phyloP scores from a whole-genome alignment of 2,329 filamentous ascomycete genomes.

The Bretziella fagacearum region DNA sequence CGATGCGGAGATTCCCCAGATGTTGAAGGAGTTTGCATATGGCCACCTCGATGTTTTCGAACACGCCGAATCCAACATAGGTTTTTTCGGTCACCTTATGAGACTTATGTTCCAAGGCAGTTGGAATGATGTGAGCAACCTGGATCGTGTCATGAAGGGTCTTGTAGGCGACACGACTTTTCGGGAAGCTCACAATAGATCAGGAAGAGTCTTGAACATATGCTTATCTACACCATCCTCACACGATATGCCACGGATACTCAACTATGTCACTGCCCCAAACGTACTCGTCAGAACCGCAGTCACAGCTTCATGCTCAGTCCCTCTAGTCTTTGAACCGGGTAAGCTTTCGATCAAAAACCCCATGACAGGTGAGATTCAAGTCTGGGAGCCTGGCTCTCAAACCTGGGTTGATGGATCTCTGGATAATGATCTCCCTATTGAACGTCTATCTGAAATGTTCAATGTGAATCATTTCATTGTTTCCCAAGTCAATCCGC shows the following conservation, averaged over 20 bases:
- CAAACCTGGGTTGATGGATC: slow-evolving; percentile 88
- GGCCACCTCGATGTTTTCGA: slow-evolving; percentile 74
- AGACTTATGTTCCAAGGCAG: slow-evolving; percentile 66
- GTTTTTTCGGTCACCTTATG: slow-evolving; percentile 49
- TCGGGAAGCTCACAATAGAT: slow-evolving; percentile 90
- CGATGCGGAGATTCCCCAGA: slow-evolving; percentile 56
- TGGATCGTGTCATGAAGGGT: slow-evolving; percentile 63
- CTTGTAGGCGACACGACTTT: slow-evolving; percentile 84
- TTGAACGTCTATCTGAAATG: slow-evolving; percentile 79
- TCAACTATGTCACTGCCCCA: slow-evolving; percentile 87
- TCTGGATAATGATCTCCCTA: slow-evolving; percentile 84
- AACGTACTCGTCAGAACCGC: slow-evolving; percentile 96
- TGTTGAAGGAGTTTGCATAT: slow-evolving; percentile 55
- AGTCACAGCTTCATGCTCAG: slow-evolving; percentile 87
- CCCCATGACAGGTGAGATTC: slow-evolving; percentile 56
- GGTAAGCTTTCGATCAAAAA: slow-evolving; percentile 72
- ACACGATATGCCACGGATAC: slow-evolving; percentile 68
- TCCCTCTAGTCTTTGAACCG: slow-evolving; percentile 70
- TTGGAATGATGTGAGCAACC: slow-evolving; percentile 69
- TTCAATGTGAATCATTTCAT: slow-evolving; percentile 99
- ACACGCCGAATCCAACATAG: slow-evolving; percentile 26
- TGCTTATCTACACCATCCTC: slow-evolving; percentile 77
- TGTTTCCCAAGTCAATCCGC: slow-evolving; percentile 90
- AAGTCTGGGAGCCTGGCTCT: slow-evolving; percentile 71
- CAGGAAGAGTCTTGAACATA: slow-evolving; percentile 79